Base-by-base conservation (phyloP, 352 stramenopile species). In the Phytopythium aichiense region DNA sequence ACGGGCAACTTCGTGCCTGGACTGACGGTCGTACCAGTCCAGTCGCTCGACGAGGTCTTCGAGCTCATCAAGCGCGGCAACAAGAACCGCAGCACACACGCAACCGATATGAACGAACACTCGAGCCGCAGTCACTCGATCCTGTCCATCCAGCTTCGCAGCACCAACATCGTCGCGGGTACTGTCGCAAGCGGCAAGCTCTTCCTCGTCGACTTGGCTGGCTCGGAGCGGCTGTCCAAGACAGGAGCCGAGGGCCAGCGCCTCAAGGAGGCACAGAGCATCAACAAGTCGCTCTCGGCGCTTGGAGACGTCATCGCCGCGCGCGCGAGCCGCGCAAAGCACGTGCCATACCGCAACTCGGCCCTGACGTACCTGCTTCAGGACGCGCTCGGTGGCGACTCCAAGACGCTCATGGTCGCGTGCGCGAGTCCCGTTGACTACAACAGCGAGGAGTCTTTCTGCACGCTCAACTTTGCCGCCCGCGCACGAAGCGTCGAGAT, bases 261-360 rank as follows among this genome's bases (percentile, higher is more conserved):
- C 15, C 67, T 98, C 7, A 96, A 97, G 59, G 92, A 98, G 58
- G 91, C 92, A 45, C 87, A 96, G 55, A 96, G 95, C 66, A 98
- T 98, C 73, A 98, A 98, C 78, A 96, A 96, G 64, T 93, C 85
- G 51, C 79, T 99, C 28, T 98, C 92, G 6, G 96, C 97, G 25
- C 81, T 99, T 16, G 97, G 97, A 16, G 97, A 99, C 73, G 97
- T 99, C 25, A 99, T 99, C 68, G 81, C 87, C 23, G 87, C 87
- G 28, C 84, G 82, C 13, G 85, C 84, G 20, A 94, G 82, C 67
- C 94, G 93, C 52, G 74, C 85, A 25, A 94, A 93, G 66, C 96
- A 99, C 73, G 83, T 98, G 11, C 94, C 95, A 33, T 98, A 97
- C 67, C 80, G 95, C 65, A 98, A 98, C 72, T 98, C 89, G 30